A percentile compares a stretch with the other conserved stretches of the same genome.
These are phyloP conservation scores for Populus tremula DNA, from an alignment of 345 rosid genomes.

Conservation along the genomic window DNA sequence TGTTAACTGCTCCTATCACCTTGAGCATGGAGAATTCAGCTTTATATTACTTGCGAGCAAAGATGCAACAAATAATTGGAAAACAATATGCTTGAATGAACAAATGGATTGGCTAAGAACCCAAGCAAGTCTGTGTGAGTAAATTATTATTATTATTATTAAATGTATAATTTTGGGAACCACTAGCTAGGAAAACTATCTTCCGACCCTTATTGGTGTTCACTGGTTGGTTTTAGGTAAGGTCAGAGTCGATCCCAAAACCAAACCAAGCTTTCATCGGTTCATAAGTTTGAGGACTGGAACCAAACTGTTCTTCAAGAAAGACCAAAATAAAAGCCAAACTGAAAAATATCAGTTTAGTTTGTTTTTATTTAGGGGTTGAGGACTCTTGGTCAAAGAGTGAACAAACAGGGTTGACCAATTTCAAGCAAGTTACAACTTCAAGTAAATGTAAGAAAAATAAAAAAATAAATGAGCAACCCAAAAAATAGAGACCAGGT, in stretches of 20 bases:
- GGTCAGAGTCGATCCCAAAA: conserved; percentile 7
- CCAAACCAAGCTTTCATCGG: conserved; percentile 20
- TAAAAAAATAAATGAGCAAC: too few relatives aligned
- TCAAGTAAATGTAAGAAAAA: neutral
- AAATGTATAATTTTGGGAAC: neutral
- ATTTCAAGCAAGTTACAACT: too few relatives aligned
- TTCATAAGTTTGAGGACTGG: conserved; percentile 21
- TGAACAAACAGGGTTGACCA: conserved; percentile 18
- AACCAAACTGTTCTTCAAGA: conserved; percentile 17
- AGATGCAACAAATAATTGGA: neutral
- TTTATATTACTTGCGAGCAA: neutral
- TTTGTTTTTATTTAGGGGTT: conserved; percentile 19
- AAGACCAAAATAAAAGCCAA: conserved; percentile 9
- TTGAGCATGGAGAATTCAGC: conserved; percentile 29
- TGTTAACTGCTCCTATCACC: conserved; percentile 53
- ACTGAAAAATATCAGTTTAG: conserved; percentile 15
- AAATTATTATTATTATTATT: neutral
- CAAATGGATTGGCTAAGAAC: neutral
- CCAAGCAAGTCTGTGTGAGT: neutral
- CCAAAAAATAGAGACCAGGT: neutral
- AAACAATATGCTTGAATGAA: neutral
- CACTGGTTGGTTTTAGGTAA: conserved; percentile 17
- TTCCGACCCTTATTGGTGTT: conserved; percentile 4
- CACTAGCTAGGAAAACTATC: conserved; percentile 17
- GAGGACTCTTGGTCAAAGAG: conserved; percentile 26